Evolutionary conservation across 176 grass and related monocot species (phyloP), one percentile per base, ranked within the genome.

Genomic region (Oryza punctata): DNA sequence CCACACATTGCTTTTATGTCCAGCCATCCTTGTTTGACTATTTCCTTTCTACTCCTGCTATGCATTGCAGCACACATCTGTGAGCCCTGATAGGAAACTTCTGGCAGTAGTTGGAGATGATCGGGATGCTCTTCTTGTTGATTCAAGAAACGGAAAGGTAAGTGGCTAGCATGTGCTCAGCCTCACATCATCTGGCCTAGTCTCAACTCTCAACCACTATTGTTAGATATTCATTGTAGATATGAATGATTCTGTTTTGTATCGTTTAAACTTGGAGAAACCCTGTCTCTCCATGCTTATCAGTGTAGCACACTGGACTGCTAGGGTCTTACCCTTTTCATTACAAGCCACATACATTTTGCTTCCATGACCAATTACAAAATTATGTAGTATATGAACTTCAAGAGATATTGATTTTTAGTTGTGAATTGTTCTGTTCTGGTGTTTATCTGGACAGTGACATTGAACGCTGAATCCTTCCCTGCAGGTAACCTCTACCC

Each of bases 101-200:
- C 65, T 94, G 79, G 86, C 81, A 12, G 85, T 97, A 57, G 87
- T 93, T 78, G 94, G 91, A 86, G 94, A 91, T 78, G 87, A 94
- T 65, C 67, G 82, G 14, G 87, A 88, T 1, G 89, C 81, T 75
- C 84, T 89, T 70, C 89, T 92, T 27, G 87, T 94, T 44, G 94
- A 96, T 91, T 86, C 94, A 79, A 80, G 78, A 89, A 93, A 91
- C 78, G 94, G 94, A 40, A 96, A 93, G 94, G 94, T 96, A 93
- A 67, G 32, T 78, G 16, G 1, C 67, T 60, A 76, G 0, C 19
- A 66, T 60, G 60, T 65, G 8, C 10, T 82, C 49, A 54, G 49
- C 40, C 68, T 78, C 9, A 10, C 9, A 24, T 60, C 8, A 2
- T 23, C 21, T 60, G 7, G 54, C 12, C 21, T 54, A 54, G 16